A percentile compares a stretch with the other conserved stretches of the same genome.
Evolutionary conservation across 768 basidiomycete genomes (phyloP).

Genomic region (Hypsizygus marmoreus): DNA sequence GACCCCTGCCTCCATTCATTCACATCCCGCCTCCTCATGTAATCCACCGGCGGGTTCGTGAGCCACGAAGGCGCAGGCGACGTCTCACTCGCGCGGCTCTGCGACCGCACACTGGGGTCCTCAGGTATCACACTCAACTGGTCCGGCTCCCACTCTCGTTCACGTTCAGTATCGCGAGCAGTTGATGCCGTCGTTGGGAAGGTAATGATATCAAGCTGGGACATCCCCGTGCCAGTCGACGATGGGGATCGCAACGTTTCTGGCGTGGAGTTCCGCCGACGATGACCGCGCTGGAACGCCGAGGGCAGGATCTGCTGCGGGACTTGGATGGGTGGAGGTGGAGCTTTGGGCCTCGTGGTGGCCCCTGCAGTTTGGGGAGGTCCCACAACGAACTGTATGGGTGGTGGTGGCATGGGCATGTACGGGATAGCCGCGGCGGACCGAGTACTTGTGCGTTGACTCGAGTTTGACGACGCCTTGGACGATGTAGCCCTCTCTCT

Average conservation of each 20-base stretch:
- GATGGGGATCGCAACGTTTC: constrained; percentile 15
- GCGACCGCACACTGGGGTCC: constrained; percentile 12
- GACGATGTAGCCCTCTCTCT: constrained; percentile 9
- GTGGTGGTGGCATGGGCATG: constrained; percentile 19
- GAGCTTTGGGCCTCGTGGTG: neutral
- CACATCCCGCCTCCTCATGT: constrained; percentile 1
- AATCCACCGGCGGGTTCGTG: constrained; percentile 9
- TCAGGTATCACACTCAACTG: constrained; percentile 22
- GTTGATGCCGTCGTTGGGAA: constrained; percentile 10
- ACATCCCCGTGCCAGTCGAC: constrained; percentile 8
- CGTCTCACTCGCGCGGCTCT: constrained; percentile 14
- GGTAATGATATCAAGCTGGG: constrained; percentile 17
- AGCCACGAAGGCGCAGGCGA: constrained; percentile 14
- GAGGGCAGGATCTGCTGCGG: constrained; percentile 19
- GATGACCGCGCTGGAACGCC: constrained; percentile 5
- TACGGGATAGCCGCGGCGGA: constrained; percentile 11
- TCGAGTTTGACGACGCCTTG: constrained; percentile 6
- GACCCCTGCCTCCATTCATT: constrained; percentile 10
- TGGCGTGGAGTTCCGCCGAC: constrained; percentile 15
- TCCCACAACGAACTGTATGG: neutral
- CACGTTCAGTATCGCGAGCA: neutral
- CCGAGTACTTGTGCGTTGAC: constrained; percentile 8
- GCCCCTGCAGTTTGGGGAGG: neutral
- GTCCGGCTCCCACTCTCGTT: constrained; percentile 1
- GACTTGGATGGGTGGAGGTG: constrained; percentile 1